Percentiles rank a stretch among this genome's conserved stretches.
These are phyloP conservation scores for Trametes cubensis DNA, from an alignment of 768 basidiomycete genomes.

Conservation along the genomic window DNA sequence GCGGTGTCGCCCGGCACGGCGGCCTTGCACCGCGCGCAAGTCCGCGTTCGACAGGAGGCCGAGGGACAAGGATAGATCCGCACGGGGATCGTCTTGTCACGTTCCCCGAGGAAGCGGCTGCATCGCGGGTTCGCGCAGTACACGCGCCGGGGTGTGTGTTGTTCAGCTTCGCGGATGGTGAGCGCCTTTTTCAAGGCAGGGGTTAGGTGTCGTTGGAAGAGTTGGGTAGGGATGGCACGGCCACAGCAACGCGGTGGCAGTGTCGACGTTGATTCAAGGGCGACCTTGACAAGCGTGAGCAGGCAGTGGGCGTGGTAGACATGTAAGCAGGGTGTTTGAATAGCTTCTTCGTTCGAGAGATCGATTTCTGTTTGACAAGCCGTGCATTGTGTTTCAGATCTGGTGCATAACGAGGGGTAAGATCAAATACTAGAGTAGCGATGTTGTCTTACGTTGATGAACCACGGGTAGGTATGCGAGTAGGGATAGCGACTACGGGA, in stretches of 20 bases:
- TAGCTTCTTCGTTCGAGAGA: constrained; percentile 14
- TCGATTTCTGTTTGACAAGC: background rate
- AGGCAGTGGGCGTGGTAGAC: constrained; percentile 39
- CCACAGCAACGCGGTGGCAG: constrained; percentile 46
- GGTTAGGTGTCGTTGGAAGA: constrained; percentile 24
- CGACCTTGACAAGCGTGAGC: constrained; percentile 37
- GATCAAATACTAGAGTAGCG: no score
- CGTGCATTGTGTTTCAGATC: background rate
- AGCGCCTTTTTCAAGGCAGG: constrained; percentile 15
- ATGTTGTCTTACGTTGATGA: no score
- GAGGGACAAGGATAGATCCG: constrained; percentile 18
- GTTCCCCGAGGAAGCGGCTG: constrained; percentile 33
- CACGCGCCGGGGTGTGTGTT: constrained; percentile 29
- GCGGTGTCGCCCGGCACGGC: constrained; percentile 9
- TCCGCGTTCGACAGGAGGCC: constrained; percentile 21
- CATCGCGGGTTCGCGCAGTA: constrained; percentile 34
- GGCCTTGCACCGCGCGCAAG: constrained; percentile 27
- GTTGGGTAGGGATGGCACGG: constrained; percentile 29
- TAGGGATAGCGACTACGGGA: no score
- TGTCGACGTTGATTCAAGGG: constrained; percentile 37
- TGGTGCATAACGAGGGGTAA: no score
- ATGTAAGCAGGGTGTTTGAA: constrained; percentile 40
- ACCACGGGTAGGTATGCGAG: no score
- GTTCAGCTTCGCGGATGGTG: constrained; percentile 26
- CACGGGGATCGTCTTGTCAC: constrained; percentile 5